Evolutionary conservation across 1,284 basidiomycete species (phyloP).

Genomic region (Austroboletus novae-zelandiae): DNA sequence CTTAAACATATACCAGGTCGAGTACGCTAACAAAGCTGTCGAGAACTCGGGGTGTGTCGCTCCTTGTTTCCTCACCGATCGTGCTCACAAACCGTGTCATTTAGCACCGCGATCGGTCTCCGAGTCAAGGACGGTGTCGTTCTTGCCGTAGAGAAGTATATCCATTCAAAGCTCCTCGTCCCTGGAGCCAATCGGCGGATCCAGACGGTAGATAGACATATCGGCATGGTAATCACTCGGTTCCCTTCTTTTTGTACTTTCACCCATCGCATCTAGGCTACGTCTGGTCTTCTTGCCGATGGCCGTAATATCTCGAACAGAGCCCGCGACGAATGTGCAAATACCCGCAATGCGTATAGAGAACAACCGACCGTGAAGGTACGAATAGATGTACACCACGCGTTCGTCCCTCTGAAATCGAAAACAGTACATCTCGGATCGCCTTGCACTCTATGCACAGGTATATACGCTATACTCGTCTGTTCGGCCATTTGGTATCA

Average conservation of each 20-base stretch:
- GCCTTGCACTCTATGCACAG: slow-evolving; percentile 88
- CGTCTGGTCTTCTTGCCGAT: slow-evolving; percentile 93
- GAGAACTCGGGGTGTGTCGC: slow-evolving; percentile 86
- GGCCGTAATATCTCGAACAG: slow-evolving; percentile 87
- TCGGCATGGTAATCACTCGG: slow-evolving; percentile 69
- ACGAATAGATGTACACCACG: slow-evolving; percentile 23
- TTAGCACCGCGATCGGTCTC: slow-evolving; percentile 86
- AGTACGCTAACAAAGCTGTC: slow-evolving; percentile 98
- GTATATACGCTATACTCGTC: slow-evolving; percentile 98
- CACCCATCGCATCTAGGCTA: slow-evolving; percentile 54
- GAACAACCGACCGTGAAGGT: slow-evolving; percentile 83
- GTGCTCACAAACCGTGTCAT: neutral
- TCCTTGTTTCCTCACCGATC: slow-evolving; percentile 1
- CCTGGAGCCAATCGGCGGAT: slow-evolving; percentile 93
- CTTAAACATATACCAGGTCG: slow-evolving; percentile 60
- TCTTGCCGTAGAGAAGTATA: slow-evolving; percentile 94
- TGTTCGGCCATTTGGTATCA: slow-evolving; percentile 95
- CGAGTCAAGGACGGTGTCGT: slow-evolving; percentile 93
- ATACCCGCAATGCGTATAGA: slow-evolving; percentile 76
- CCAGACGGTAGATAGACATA: slow-evolving; percentile 89
- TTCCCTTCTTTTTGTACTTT: neutral
- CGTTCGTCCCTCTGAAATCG: neutral
- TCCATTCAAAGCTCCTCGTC: slow-evolving; percentile 96
- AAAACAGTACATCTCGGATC: slow-evolving; percentile 74
- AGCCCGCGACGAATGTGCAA: slow-evolving; percentile 82